These are phyloP conservation scores for Casuarina glauca DNA, from an alignment of 306 rosid species.

Conservation along the genomic window DNA sequence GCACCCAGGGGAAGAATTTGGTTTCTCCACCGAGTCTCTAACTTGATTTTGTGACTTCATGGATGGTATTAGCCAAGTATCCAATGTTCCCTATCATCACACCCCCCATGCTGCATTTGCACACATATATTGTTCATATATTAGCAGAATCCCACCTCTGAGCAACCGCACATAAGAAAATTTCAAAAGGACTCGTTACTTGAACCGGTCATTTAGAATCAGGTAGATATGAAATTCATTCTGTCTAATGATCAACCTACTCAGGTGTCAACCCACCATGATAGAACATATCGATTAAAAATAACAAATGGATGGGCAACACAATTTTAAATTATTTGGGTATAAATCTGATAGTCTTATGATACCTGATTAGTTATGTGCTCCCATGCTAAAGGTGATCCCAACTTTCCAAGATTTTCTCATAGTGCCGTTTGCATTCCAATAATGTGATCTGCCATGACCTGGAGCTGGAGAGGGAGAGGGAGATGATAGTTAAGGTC, in stretches of 20 bases:
- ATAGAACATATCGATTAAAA: constrained; percentile 76
- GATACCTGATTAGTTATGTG: constrained; percentile 84
- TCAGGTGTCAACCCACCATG: constrained; percentile 89
- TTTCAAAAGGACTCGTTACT: constrained; percentile 38
- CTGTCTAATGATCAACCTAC: constrained; percentile 84
- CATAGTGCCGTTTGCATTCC: constrained; percentile 75
- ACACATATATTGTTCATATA: neutral
- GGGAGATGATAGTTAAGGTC: constrained; percentile 8
- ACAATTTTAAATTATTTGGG: neutral
- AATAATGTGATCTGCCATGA: constrained; percentile 91
- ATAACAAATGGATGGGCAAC: neutral
- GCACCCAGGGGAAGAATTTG: neutral
- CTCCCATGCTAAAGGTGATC: constrained; percentile 79
- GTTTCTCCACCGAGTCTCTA: constrained; percentile 11
- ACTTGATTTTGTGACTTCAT: constrained; percentile 72
- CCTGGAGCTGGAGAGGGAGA: constrained; percentile 38
- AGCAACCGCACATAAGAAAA: neutral
- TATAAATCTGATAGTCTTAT: constrained; percentile 14
- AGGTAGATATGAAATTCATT: constrained; percentile 79
- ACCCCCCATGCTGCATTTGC: constrained; percentile 83
- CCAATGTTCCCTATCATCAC: constrained; percentile 73
- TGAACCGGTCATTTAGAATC: constrained; percentile 93
- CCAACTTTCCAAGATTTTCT: constrained; percentile 70
- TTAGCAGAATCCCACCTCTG: neutral
- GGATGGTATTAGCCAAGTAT: constrained; percentile 82